These are phyloP conservation scores for Metarhizium sp. DNA, from an alignment of 2,329 filamentous ascomycete genomes.

Conservation along the genomic window DNA sequence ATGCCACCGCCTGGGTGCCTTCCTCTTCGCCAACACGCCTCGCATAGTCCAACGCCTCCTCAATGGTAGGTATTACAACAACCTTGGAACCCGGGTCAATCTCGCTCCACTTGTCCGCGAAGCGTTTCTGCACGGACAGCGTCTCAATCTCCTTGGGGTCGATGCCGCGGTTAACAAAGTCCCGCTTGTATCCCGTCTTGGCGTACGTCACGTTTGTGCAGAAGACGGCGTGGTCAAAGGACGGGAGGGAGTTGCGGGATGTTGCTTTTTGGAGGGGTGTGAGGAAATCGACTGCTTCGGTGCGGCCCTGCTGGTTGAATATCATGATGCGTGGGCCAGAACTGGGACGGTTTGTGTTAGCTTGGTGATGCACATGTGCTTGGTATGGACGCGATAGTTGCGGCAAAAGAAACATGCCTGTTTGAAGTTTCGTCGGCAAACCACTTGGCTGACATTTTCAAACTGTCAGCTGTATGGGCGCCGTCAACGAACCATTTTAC, in stretches of 20 bases:
- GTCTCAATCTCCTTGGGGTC: slow-evolving; percentile 41
- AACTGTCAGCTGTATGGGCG: slow-evolving; percentile 85
- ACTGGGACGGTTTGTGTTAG: slow-evolving; percentile 10
- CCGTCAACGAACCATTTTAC: slow-evolving; percentile 86
- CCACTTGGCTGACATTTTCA: slow-evolving; percentile 74
- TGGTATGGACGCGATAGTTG: too few relatives aligned
- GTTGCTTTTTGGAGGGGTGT: slow-evolving; percentile 32
- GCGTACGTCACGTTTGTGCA: slow-evolving; percentile 64
- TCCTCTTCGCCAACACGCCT: slow-evolving; percentile 25
- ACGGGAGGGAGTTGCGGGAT: slow-evolving; percentile 18
- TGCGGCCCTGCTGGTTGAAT: slow-evolving; percentile 74
- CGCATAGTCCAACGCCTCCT: slow-evolving; percentile 43
- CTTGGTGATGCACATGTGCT: too few relatives aligned
- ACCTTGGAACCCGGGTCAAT: slow-evolving; percentile 38
- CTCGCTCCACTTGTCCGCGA: slow-evolving; percentile 40
- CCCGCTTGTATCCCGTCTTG: slow-evolving; percentile 40
- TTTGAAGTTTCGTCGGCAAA: slow-evolving; percentile 49
- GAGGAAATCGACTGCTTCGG: slow-evolving; percentile 44
- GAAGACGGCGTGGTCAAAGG: slow-evolving; percentile 70
- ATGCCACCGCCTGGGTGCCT: slow-evolving; percentile 31
- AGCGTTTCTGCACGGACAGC: slow-evolving; percentile 42
- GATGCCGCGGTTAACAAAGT: slow-evolving; percentile 48
- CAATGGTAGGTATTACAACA: slow-evolving; percentile 40
- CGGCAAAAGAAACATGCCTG: slow-evolving; percentile 14
- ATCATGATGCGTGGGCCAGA: slow-evolving; percentile 49